Base-by-base conservation (phyloP, 2,329 filamentous ascomycete species). In the Penicillium hordei region DNA sequence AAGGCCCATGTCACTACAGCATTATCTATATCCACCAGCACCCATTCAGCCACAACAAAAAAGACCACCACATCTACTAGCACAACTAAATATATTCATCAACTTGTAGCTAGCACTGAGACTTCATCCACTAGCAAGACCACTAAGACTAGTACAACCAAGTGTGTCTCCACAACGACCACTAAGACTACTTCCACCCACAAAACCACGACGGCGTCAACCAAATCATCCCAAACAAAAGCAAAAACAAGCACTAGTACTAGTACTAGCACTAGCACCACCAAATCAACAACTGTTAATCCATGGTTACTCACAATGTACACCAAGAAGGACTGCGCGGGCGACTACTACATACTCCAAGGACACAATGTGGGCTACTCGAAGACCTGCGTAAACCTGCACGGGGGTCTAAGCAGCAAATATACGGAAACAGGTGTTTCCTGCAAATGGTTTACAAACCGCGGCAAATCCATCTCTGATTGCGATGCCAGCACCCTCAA, bases 261-360 rank as follows among this genome's bases (percentile, higher is more conserved):
- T 34, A 17, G 4, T 10, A 39, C 31, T 8, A 45, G 38, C 5
- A 38, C 36, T n/a, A 19, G 9, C 0, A 19, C 36, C 9, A 12
- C 8, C 36, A 43, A 46, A 23, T 3, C 17, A 12, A 5, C 17
- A 19, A 1, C 5, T 45, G 17, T 27, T 9, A 40, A 21, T 23
- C 7, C 50, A 52, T 64, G 58, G 55, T n/a, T 48, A 25, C 29
- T 62, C 10, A 27, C 19, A 9, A 48, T 64, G 17, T 64, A 62
- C 36, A 52, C 39, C 15, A 19, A 60, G 27, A 23, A 42, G n/a
- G 6, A 49, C 2, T 64, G 62, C 31, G 12, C 33, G 9, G 59
- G 55, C 7, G 57, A 62, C 27, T 63, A 63, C 36, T 61, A 61
- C 38, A 5, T 56, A 19, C 19, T 63, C 4, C 39, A 57, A 45